Evolutionary conservation across 1,139 yeast genomes (phyloP), one percentile per base, ranked within the genome.

Genomic region (Groenewaldozyma sp.): DNA sequence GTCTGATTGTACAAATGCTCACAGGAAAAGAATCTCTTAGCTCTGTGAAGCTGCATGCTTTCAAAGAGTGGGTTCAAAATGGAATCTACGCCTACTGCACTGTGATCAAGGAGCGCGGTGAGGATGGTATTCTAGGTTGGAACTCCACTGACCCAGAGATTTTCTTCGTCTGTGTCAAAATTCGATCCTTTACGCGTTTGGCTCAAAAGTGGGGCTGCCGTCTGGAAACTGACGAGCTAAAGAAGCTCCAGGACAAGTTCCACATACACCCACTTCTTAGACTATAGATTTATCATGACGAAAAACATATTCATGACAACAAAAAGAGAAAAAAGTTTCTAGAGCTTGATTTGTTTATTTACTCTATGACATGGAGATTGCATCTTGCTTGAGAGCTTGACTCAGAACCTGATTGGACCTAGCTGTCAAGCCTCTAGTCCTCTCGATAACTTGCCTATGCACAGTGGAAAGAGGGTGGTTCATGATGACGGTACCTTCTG

Each of bases 371-470:
- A n/a, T n/a, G n/a, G n/a, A n/a, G n/a, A n/a, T 37, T 14, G 48
- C 54, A 39, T 51, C 50, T 50, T 52, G 59, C 49, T 54, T 53
- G 34, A 53, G 40, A 35, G 61, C 62, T 45, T 60, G 61, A 34
- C 57, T 46, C 39, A 74, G 62, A 38, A 73, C 65, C 56, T 74
- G 79, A 53, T 67, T 70, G 22, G 78, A 71, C 54, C 75, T 68
- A 60, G 71, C 74, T 26, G 74, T 68, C 50, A 75, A 61, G 4
- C 76, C 76, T 64, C 74, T 75, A 20, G 80, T 74, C 57, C 70
- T 74, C 50, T 76, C 81, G 51, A 72, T 70, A 33, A 75, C 73
- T 50, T 74, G 76, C 53, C 72, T 77, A 56, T 73, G 73, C 24
- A 71, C 74, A 42, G 66, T 57, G 35, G 64, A 58, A 9, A 62